These are phyloP conservation scores for Leccinum griseonigrum DNA, from an alignment of 1,284 basidiomycete species.

Conservation along the genomic window DNA sequence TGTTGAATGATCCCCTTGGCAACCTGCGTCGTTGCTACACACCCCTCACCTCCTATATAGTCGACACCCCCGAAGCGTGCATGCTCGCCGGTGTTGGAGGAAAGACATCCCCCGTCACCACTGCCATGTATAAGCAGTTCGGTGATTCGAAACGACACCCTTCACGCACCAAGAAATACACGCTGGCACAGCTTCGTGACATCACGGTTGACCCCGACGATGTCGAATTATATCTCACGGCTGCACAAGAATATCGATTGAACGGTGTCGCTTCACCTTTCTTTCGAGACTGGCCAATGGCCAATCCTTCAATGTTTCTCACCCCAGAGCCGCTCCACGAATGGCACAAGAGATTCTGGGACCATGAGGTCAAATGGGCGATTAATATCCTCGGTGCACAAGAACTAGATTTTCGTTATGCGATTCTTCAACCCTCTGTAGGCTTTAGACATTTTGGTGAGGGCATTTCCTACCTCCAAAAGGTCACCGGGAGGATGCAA, in stretches of 20 bases:
- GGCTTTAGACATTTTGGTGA: neutral
- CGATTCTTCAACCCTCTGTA: neutral
- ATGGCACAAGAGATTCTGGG: neutral
- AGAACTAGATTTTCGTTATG: neutral
- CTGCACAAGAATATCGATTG: neutral
- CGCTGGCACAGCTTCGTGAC: neutral
- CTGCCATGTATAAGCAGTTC: neutral
- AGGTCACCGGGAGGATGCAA: neutral
- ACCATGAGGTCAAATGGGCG: neutral
- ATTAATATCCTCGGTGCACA: neutral
- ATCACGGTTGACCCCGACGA: neutral
- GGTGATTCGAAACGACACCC: neutral
- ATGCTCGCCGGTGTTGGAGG: neutral
- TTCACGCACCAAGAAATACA: neutral
- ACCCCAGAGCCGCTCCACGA: neutral
- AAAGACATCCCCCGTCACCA: neutral
- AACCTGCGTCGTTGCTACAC: neutral
- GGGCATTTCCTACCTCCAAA: neutral
- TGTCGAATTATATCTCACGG: neutral
- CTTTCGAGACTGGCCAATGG: neutral
- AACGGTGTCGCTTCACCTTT: neutral
- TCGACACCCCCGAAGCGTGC: neutral
- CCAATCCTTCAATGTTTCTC: neutral
- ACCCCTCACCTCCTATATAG: neutral
- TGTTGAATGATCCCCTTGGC: slow-evolving; percentile 1